Percentiles rank a stretch among this genome's conserved stretches.
Conservation (phyloP, 495 filamentous ascomycete species). For the Xylaria nigripes region DNA sequence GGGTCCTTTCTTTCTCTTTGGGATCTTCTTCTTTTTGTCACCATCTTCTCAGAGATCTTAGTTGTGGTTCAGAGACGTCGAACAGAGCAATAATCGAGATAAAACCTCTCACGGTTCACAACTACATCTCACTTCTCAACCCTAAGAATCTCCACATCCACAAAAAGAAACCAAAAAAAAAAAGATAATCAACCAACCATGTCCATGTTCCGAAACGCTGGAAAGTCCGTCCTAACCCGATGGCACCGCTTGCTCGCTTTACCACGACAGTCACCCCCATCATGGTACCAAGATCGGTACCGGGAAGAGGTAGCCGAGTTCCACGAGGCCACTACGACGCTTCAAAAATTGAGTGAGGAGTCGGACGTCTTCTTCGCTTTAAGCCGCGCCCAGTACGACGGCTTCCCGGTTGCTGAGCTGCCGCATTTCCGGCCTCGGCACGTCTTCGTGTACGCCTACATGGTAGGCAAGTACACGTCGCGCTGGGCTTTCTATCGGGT, state of each 20-base stretch:
- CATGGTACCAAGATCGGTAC: constrained; percentile 41
- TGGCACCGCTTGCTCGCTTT: constrained; percentile 39
- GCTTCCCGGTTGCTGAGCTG: not conserved
- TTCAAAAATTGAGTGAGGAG: constrained; percentile 42
- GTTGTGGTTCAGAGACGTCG: no score
- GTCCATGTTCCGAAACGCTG: not conserved
- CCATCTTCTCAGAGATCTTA: no score
- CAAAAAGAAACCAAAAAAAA: no score
- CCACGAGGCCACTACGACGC: constrained; percentile 26
- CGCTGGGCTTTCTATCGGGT: constrained; percentile 43
- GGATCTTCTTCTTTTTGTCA: no score
- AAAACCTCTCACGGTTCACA: no score
- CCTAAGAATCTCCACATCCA: no score
- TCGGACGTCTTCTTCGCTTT: constrained; percentile 46
- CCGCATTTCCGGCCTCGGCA: constrained; percentile 27
- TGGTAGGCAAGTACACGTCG: constrained; percentile 44
- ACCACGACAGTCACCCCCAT: constrained; percentile 30
- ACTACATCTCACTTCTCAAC: no score
- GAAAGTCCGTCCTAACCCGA: constrained; percentile 17
- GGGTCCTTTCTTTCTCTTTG: no score
- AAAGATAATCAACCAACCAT: no score
- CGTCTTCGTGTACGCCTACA: constrained; percentile 37
- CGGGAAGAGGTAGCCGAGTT: constrained; percentile 39
- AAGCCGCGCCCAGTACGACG: constrained; percentile 32
- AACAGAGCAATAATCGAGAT: no score